Evolutionary conservation across 805 yeast species (phyloP), one percentile per base, ranked within the genome.

Genomic region (Metschnikowia similis): DNA sequence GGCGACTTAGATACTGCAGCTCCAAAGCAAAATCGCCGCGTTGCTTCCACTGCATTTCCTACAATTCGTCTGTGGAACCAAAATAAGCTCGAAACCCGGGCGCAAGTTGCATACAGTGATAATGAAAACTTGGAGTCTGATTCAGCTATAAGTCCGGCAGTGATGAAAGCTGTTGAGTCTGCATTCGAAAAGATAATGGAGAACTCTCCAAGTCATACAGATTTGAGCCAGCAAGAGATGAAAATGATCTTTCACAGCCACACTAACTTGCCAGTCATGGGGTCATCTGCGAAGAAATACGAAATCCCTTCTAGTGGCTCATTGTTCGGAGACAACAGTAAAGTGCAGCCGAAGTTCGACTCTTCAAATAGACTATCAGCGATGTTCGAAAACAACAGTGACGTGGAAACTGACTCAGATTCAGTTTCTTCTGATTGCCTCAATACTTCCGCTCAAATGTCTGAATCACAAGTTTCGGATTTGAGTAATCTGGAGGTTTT

Each of bases 141-240:
- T 6, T 30, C 50, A 4, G 13, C 36, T n/a, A 72, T 76, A 3
- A 73, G 78, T 45, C 73, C 75, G 3, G 70, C 65, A 14, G 84
- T 79, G 0, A 64, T 83, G 5, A 70, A 72, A 47, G 88, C 89
- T 0, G 86, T 85, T 16, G 87, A 84, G 59, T 82, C 80, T 60
- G 89, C 87, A 2, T 75, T 85, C 49, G 77, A 76, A 28, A 81
- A 83, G 53, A 83, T 85, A 32, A 79, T 80, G 76, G 66, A 61
- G 28, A 56, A 53, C 10, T 56, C 62, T 1, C 52, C 52, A 8
- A 50, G 40, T 27, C 46, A 43, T 27, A 35, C 32, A n/a, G 46
- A 43, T 43, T 35, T 43, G 28, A 43, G 39, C 13, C 46, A 48
- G 29, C 41, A 34, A 30, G 49, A 46, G 6, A 27, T 13, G 3